These are phyloP conservation scores for Senna siamea DNA, from an alignment of 306 rosid genomes.

Conservation along the genomic window DNA sequence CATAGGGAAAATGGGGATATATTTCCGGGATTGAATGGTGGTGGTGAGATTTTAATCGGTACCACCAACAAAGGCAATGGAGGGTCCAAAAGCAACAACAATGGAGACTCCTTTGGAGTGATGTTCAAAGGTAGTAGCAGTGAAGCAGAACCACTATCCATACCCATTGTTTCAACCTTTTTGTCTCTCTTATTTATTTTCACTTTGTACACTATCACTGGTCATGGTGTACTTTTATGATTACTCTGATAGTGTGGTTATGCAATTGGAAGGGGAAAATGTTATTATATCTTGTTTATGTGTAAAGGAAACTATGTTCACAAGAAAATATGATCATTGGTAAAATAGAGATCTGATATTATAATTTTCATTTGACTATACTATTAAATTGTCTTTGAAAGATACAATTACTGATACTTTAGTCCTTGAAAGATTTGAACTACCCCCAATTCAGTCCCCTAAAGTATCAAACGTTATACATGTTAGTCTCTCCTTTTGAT, in stretches of 20 bases:
- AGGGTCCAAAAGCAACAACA: slow-evolving; percentile 50
- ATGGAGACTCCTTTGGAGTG: slow-evolving; percentile 71
- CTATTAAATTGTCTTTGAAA: too few species aligned
- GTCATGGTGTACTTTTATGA: slow-evolving; percentile 46
- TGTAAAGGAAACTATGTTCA: slow-evolving; percentile 7
- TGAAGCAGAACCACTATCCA: slow-evolving; percentile 35
- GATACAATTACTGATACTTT: too few species aligned
- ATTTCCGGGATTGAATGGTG: slow-evolving; percentile 43
- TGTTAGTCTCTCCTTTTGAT: too few species aligned
- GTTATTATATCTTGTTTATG: neutral
- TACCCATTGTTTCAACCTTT: slow-evolving; percentile 43
- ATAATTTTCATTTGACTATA: too few species aligned
- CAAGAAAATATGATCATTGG: too few species aligned
- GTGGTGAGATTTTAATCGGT: slow-evolving; percentile 56
- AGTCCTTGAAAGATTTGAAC: too few species aligned
- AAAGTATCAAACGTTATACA: too few species aligned
- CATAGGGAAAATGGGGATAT: slow-evolving; percentile 66
- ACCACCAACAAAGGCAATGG: slow-evolving; percentile 46
- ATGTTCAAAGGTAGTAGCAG: slow-evolving; percentile 58
- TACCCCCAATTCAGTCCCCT: too few species aligned
- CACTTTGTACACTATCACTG: slow-evolving; percentile 47
- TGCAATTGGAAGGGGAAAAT: slow-evolving; percentile 35
- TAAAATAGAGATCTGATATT: too few species aligned
- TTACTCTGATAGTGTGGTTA: slow-evolving; percentile 28
- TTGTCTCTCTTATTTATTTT: slow-evolving; percentile 59